Evolutionary conservation across 2,329 filamentous ascomycete genomes (phyloP).

Genomic region (Diaporthe eres): DNA sequence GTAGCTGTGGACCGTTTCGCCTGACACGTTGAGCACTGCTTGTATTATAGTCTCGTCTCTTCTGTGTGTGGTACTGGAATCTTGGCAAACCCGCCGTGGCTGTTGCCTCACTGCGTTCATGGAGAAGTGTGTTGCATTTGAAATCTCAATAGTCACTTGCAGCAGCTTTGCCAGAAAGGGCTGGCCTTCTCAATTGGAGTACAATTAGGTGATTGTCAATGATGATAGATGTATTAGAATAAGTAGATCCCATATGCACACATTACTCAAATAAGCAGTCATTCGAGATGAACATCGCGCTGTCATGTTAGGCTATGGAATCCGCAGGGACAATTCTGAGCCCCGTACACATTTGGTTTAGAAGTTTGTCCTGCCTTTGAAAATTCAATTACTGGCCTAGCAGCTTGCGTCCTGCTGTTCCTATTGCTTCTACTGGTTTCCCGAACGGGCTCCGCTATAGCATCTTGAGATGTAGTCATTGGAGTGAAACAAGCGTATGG

Average conservation of each 20-base stretch:
- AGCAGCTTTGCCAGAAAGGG: background rate
- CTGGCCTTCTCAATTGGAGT: background rate
- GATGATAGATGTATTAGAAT: background rate
- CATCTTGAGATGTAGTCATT: background rate
- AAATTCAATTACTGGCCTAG: background rate
- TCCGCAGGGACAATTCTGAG: background rate
- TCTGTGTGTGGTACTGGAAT: too few relatives aligned
- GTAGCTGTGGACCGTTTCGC: background rate
- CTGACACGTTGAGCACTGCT: background rate
- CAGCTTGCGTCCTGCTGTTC: background rate
- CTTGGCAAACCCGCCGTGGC: too few relatives aligned
- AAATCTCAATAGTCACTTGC: background rate
- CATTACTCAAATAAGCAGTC: background rate
- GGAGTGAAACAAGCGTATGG: background rate
- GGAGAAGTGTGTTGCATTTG: background rate
- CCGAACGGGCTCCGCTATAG: background rate
- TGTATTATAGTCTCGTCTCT: background rate
- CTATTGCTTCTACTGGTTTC: background rate
- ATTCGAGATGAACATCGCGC: background rate
- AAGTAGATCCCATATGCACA: background rate
- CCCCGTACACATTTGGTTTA: background rate
- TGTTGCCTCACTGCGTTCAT: too few relatives aligned
- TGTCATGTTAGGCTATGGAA: background rate
- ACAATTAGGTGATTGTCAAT: background rate
- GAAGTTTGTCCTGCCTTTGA: background rate